Evolutionary conservation across 495 filamentous ascomycete species (phyloP).

Genomic region (Neurospora sp.): DNA sequence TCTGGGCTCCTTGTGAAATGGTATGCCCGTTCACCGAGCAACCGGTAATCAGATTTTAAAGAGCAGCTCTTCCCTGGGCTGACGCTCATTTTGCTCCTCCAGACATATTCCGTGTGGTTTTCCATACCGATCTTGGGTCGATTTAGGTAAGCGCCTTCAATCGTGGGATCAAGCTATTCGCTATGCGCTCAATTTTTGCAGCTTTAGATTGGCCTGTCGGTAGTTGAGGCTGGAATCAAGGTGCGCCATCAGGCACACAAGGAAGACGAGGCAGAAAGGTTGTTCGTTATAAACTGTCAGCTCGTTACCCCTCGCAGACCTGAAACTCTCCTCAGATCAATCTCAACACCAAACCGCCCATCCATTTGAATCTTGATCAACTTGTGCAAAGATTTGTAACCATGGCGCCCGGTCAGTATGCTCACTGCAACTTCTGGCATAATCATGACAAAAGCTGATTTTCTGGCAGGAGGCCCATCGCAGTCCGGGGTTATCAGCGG

Average conservation of each 20-base stretch:
- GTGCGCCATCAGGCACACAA: not conserved
- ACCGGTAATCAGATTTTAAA: not conserved
- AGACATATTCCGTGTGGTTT: not conserved
- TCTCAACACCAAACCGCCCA: not conserved
- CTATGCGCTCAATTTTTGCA: not conserved
- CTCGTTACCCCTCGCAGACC: not conserved
- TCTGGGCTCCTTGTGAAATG: not conserved
- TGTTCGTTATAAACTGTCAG: not conserved
- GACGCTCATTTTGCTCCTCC: not conserved
- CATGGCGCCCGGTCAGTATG: not conserved
- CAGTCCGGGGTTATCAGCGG: not conserved
- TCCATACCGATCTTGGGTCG: not conserved
- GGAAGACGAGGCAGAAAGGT: not conserved
- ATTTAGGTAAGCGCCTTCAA: not conserved
- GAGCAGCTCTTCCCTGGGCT: not conserved
- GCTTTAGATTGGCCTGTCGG: not conserved
- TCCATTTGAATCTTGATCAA: not conserved
- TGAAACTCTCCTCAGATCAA: not conserved
- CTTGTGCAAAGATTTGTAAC: not conserved
- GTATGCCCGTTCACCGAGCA: not conserved
- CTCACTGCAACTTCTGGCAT: not conserved
- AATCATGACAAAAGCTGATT: not conserved
- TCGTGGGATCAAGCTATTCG: not conserved
- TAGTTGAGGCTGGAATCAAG: not conserved
- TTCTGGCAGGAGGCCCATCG: not conserved